Evolutionary conservation across 164 flowering plant species (phyloP), one percentile per base, ranked within the genome.

Genomic region (Magnolia changhungtana): DNA sequence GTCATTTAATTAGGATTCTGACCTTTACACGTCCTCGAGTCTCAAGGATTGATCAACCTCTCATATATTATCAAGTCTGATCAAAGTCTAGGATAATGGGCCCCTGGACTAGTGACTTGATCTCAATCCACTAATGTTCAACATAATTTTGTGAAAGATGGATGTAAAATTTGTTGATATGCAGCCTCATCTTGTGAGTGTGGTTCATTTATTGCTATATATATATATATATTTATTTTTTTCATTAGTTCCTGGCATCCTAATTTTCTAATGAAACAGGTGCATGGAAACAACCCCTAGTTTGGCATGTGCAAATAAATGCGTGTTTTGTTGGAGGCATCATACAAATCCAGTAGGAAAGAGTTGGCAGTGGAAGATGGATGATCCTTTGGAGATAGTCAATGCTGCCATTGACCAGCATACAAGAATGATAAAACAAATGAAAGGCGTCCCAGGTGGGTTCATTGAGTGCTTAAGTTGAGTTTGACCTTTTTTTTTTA

Each of bases 251-350:
- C 37, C 45, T 31, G 50, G 1, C 13, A 10, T 67, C 49, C 49
- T 67, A 67, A 67, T 27, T 27, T 67, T 19, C 45, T 29, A 23
- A 31, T 67, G 45, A 29, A 82, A 73, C 90, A 96, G 99, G 85
- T 94, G 98, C 86, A 93, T 96, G 99, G 99, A 96, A 80, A 89
- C 99, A 75, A 96, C 98, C 61, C 99, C 98, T 31, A 94, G 98
- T 83, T 83, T 96, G 82, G 98, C 99, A 31, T 94, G 99, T 81
- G 99, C 99, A n/a, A 96, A 94, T 82, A 94, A 96, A 87, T 96
- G 98, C 85, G 99, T 96, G 65, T 94, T 96, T 82, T 96, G 99
- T 78, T 96, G 98, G 99, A 90, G 98, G 82, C 99, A 96, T 85
- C 99, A 96, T 83, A 93, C 98, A 37, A 96, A 96, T 85, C 99